Evolutionary conservation across 257 asterid genomes (phyloP), one percentile per base, ranked within the genome.

Genomic region (Paulownia fortunei): DNA sequence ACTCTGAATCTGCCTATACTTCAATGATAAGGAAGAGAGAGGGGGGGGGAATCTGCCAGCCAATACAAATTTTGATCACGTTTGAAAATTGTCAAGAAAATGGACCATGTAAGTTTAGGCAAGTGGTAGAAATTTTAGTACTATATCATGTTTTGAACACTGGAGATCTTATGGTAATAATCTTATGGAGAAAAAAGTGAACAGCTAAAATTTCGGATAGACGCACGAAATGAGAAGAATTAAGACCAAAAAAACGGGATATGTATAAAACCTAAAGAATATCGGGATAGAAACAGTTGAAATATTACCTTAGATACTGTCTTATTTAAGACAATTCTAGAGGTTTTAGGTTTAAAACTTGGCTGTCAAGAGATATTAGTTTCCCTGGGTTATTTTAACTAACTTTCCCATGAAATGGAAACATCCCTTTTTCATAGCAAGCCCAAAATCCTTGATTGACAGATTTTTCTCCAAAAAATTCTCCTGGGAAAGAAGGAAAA

Each of bases 391-490:
- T 39, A 68, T 74, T 74, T 76, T 41, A 60, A 79, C 69, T 70
- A 69, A 77, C 73, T 79, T 77, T 61, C 76, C 44, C 59, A 34
- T 63, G 21, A 23, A 51, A 41, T 0, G 27, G 21, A 32, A 67
- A 81, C 61, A 19, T 69, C 39, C 82, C 52, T 12, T 78, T 46
- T 54, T 3, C 6, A 52, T 11, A 7, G 64, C 46, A 18, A 13
- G 11, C 51, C 42, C 55, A 70, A 44, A 63, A 63, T 42, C 76
- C 66, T 21, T 83, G 84, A 83, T 81, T 77, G 81, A 56, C 81
- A 73, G 8, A 82, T 73, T 63, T 78, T 15, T 10, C 85, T 81
- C 87, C 87, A 54, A 42, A 51, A 78, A 69, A 84, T 81, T 18
- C 83, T 81, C 76, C 32, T 11, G 11, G 42, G 47, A 8, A 54